Evolutionary conservation across 192 early-diverging fungal genomes (phyloP).

Genomic region (Coemansia erecta): DNA sequence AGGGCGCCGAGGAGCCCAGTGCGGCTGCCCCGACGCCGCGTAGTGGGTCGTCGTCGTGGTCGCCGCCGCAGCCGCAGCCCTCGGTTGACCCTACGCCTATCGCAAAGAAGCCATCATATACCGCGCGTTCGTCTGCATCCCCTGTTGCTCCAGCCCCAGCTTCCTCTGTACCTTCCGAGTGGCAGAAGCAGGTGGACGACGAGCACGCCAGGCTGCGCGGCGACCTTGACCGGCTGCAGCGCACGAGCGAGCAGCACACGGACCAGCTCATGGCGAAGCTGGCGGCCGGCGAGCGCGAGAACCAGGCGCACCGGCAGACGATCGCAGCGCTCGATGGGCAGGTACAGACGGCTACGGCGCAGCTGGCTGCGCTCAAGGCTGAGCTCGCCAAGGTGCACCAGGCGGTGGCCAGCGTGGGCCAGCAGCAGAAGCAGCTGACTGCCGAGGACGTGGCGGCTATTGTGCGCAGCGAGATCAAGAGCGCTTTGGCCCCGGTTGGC

Average conservation of each 20-base stretch:
- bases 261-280: conserved; percentile 27
- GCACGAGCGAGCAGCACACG: conserved; percentile 16
- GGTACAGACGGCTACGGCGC: conserved; percentile 21
- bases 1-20: conserved; percentile 15
- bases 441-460: conserved; percentile 20
- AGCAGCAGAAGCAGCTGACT: conserved; percentile 18
- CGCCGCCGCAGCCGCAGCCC: neutral
- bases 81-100: conserved; percentile 10
- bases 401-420: conserved; percentile 13
- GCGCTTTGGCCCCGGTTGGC: conserved; percentile 26
- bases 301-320: conserved; percentile 31
- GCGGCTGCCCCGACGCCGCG: conserved; percentile 7
- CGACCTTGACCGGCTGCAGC: conserved; percentile 20
- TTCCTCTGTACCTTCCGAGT: conserved; percentile 22
- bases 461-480: conserved; percentile 25
- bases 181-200: conserved; percentile 43
- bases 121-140: conserved; percentile 2
- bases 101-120: conserved; percentile 28
- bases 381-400: conserved; percentile 20
- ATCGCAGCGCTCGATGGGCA: conserved; percentile 30
- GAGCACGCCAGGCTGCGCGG: conserved; percentile 37
- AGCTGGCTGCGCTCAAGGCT: conserved; percentile 19
- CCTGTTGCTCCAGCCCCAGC: neutral
- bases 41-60: neutral
- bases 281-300: conserved; percentile 33